These are phyloP conservation scores for Sporodiniella umbellata DNA, from an alignment of 371 early-diverging fungal genomes.

Conservation along the genomic window DNA sequence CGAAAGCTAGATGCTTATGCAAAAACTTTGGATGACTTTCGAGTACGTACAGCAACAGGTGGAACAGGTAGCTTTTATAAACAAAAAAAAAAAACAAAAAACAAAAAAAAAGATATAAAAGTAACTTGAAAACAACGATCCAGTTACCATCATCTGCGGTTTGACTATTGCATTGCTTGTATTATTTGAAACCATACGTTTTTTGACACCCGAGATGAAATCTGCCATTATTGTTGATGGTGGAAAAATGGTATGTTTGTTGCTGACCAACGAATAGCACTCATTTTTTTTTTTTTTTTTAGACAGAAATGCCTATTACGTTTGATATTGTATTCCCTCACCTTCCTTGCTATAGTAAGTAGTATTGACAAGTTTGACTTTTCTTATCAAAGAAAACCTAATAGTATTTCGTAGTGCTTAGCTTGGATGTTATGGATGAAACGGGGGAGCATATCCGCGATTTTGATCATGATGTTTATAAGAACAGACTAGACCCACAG, in stretches of 20 bases:
- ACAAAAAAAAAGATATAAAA: no score
- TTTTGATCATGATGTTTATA: slow-evolving; percentile 75
- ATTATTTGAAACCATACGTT: slow-evolving; percentile 78
- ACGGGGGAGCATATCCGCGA: slow-evolving; percentile 81
- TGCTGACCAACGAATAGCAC: no score
- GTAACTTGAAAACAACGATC: background rate
- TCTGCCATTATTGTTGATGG: slow-evolving; percentile 85
- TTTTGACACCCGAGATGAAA: slow-evolving; percentile 59
- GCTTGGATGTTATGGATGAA: slow-evolving; percentile 93
- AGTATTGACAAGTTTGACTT: background rate
- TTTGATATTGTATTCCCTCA: slow-evolving; percentile 89
- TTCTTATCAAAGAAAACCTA: no score
- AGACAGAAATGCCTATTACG: slow-evolving; percentile 82
- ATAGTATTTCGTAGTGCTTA: no score
- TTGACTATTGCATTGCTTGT: slow-evolving; percentile 70
- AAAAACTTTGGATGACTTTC: slow-evolving; percentile 96
- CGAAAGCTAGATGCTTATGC: slow-evolving; percentile 91
- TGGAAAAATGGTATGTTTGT: slow-evolving; percentile 75
- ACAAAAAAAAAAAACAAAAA: background rate
- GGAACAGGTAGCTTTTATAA: slow-evolving; percentile 59
- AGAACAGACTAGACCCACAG: slow-evolving; percentile 68
- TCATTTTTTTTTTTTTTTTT: no score
- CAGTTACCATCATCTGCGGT: slow-evolving; percentile 77
- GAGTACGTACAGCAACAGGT: slow-evolving; percentile 86
- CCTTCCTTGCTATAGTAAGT: slow-evolving; percentile 83